Base-by-base conservation (phyloP, 768 basidiomycete species). In the Boletus rubescentipes region DNA sequence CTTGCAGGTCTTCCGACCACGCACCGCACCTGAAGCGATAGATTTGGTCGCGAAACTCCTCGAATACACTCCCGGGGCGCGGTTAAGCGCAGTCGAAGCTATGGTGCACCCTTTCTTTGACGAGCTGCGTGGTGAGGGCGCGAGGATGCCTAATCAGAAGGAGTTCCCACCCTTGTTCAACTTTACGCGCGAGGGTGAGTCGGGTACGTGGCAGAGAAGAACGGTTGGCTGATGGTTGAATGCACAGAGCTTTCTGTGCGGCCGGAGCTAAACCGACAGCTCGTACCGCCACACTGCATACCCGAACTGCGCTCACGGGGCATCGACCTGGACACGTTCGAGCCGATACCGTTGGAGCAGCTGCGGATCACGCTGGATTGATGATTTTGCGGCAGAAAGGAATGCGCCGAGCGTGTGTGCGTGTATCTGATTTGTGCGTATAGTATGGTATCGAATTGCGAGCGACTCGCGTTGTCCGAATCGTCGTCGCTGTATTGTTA, bases 71-170 rank as follows among this genome's bases (percentile, higher is more conserved):
- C 97, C 97, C 9, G 87, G 87, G 41, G 88, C 91, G 31, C 87
- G 97, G 48, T 72, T 96, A 73, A 92, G 89, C 62, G 89, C 93
- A 2, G 81, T 93, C 63, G 88, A 93, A 72, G 90, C 91, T 23
- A 93, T 96, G 93, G 80, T 92, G 59, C 87, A 96, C 69, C 86
- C 91, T 26, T 95, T 98, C 87, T 99, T 99, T 71, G 95, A 98
- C 68, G 97, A 99, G 74, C 73, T 99, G 63, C 85, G 93, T 58
- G 81, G 80, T 39, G 91, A 95, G 67, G 93, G 92, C 0, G 89
- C 91, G 41, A 84, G 86, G 73, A 92, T 99, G 92, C 94, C 95
- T 9, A 97, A 95, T 62, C 95, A 97, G 57, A 95, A 93, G 72
- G 93, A 96, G 48, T 92, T 98, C 74, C 97, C 97, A 2, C 81